These are phyloP conservation scores for Cyberlindnera japonica DNA, from an alignment of 805 yeast species.

Conservation along the genomic window DNA sequence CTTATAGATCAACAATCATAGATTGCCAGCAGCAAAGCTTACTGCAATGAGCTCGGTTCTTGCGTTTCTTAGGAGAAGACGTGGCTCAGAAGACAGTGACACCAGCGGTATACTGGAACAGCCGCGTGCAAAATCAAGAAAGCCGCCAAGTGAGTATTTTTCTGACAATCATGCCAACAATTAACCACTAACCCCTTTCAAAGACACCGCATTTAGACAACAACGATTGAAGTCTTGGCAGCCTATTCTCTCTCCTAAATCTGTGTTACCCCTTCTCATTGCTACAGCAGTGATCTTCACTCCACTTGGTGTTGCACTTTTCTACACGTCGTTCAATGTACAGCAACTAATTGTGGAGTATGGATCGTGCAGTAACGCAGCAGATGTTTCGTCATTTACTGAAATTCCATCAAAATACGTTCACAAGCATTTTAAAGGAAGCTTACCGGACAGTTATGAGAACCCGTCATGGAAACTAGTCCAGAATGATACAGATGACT, in stretches of 20 bases:
- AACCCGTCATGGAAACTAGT: slow-evolving; percentile 62
- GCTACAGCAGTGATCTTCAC: slow-evolving; percentile 75
- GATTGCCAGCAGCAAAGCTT: too few species aligned
- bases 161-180: slow-evolving; percentile 16
- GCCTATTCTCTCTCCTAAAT: slow-evolving; percentile 88
- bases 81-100: slow-evolving; percentile 30
- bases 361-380: slow-evolving; percentile 57
- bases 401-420: slow-evolving; percentile 59
- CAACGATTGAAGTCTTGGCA: slow-evolving; percentile 62
- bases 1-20: too few species aligned
- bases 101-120: slow-evolving; percentile 25
- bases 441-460: slow-evolving; percentile 11
- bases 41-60: slow-evolving; percentile 13
- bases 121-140: slow-evolving; percentile 40
- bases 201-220: slow-evolving; percentile 77
- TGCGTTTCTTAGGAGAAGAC: slow-evolving; percentile 24
- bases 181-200: too few species aligned
- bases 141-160: slow-evolving; percentile 43
- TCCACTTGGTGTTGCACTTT: slow-evolving; percentile 84
- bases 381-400: slow-evolving; percentile 39
- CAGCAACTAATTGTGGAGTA: slow-evolving; percentile 75
- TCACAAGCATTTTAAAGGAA: slow-evolving; percentile 54
- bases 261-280: slow-evolving; percentile 82
- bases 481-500: slow-evolving; percentile 35
- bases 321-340: slow-evolving; percentile 74